Conservation (phyloP, 495 filamentous ascomycete species). For the Alectoria sarmentosa region DNA sequence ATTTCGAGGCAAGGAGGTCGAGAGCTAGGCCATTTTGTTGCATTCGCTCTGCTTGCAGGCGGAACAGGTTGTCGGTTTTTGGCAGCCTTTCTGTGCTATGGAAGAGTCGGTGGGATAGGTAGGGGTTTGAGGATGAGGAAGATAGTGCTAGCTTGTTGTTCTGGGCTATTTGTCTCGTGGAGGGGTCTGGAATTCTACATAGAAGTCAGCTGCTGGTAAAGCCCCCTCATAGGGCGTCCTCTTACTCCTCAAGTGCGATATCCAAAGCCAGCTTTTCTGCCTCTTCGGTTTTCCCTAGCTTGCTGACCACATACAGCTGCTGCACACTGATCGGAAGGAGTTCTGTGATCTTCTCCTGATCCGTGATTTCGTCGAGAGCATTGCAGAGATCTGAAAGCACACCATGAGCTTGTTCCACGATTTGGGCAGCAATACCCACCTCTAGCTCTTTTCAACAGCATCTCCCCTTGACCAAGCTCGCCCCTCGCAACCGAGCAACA, state of each 20-base stretch:
- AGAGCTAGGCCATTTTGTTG: slow-evolving; percentile 61
- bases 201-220: slow-evolving; percentile 26
- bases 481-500: slow-evolving; percentile 77
- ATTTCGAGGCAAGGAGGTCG: slow-evolving; percentile 75
- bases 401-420: slow-evolving; percentile 18
- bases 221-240: neutral
- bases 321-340: slow-evolving; percentile 80
- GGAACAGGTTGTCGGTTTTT: slow-evolving; percentile 66
- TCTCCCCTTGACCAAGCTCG: slow-evolving; percentile 63
- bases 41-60: slow-evolving; percentile 64
- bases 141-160: slow-evolving; percentile 66
- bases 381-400: slow-evolving; percentile 64
- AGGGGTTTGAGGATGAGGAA: slow-evolving; percentile 61
- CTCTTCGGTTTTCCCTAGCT: slow-evolving; percentile 65
- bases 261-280: slow-evolving; percentile 59
- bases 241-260: slow-evolving; percentile 58
- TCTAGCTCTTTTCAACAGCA: slow-evolving; percentile 76
- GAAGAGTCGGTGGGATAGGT: slow-evolving; percentile 61
- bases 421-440: slow-evolving; percentile 35
- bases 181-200: slow-evolving; percentile 65
- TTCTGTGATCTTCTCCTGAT: slow-evolving; percentile 79
- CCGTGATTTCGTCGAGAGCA: slow-evolving; percentile 69
- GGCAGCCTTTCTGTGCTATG: slow-evolving; percentile 49
- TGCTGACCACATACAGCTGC: slow-evolving; percentile 70
- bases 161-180: slow-evolving; percentile 68